A percentile compares a stretch with the other conserved stretches of the same genome.
Evolutionary conservation across 768 basidiomycete genomes (phyloP).

Genomic region (Exidia glandulosa): DNA sequence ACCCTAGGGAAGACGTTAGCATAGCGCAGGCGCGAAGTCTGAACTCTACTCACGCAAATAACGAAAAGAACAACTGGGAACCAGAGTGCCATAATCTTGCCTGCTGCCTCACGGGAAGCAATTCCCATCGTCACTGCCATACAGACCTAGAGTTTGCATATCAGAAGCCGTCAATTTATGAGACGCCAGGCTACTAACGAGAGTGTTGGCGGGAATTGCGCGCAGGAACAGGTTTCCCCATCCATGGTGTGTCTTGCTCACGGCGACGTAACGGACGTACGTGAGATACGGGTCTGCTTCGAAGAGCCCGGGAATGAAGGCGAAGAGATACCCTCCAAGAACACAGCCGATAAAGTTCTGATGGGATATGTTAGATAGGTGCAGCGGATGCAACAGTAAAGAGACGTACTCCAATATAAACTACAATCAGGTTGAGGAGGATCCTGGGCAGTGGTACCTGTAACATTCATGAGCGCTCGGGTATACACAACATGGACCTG

Average conservation of each 20-base stretch:
- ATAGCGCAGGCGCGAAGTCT: neutral
- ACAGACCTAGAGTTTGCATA: too few relatives aligned
- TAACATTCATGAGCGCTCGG: neutral
- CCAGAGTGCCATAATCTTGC: constrained; percentile 10
- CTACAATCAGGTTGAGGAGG: constrained; percentile 8
- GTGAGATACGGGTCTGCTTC: constrained; percentile 7
- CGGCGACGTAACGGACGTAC: constrained; percentile 6
- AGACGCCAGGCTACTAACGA: too few relatives aligned
- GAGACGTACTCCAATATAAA: constrained; percentile 5
- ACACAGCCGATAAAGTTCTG: constrained; percentile 4
- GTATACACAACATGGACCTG: neutral
- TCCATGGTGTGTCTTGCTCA: constrained; percentile 5
- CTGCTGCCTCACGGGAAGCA: constrained; percentile 9
- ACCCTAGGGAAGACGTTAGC: neutral
- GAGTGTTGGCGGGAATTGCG: constrained; percentile 9
- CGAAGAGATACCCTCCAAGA: constrained; percentile 8
- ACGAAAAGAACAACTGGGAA: constrained; percentile 11
- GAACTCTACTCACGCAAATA: neutral
- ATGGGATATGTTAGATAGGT: neutral
- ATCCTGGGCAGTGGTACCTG: constrained; percentile 6
- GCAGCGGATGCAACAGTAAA: neutral
- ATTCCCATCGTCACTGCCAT: constrained; percentile 11
- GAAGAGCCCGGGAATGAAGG: constrained; percentile 9
- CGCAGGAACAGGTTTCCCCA: constrained; percentile 10
- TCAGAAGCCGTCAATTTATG: too few relatives aligned